Conservation (phyloP, 257 asterid genomes). For the Solanum medicagineum region DNA sequence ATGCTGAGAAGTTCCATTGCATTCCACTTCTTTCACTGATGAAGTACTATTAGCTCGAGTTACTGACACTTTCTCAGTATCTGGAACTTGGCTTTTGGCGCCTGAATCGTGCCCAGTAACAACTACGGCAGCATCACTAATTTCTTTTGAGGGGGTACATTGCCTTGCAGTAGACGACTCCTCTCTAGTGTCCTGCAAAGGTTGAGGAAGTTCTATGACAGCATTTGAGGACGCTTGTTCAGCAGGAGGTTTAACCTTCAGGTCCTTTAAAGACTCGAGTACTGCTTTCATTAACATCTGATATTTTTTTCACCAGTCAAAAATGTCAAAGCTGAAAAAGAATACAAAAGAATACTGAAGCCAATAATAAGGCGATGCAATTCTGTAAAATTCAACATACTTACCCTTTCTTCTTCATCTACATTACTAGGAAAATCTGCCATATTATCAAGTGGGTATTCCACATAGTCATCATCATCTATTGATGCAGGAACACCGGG, state of each 20-base stretch:
- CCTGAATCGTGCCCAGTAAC: slow-evolving; percentile 4
- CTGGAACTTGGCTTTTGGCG: slow-evolving; percentile 1
- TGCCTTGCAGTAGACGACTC: slow-evolving; percentile 1
- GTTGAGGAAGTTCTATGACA: slow-evolving; percentile 14
- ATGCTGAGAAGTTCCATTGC: slow-evolving; percentile 3
- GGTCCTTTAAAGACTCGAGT: slow-evolving; percentile 62
- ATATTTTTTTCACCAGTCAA: slow-evolving; percentile 1
- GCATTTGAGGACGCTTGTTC: slow-evolving; percentile 18
- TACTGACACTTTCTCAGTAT: neutral
- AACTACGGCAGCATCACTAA: neutral
- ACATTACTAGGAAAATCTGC: slow-evolving; percentile 68
- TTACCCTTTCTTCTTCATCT: slow-evolving; percentile 90
- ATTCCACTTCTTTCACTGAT: slow-evolving; percentile 12
- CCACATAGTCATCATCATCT: slow-evolving; percentile 75
- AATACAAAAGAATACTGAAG: neutral
- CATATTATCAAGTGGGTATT: slow-evolving; percentile 55
- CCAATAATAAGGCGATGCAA: neutral
- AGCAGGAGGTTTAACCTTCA: slow-evolving; percentile 11
- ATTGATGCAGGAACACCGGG: slow-evolving; percentile 36
- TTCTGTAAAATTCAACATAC: neutral
- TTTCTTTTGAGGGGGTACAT: slow-evolving; percentile 5
- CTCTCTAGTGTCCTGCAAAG: slow-evolving; percentile 13
- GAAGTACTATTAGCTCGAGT: slow-evolving; percentile 1
- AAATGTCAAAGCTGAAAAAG: neutral
- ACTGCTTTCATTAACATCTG: slow-evolving; percentile 86